Evolutionary conservation across 495 filamentous ascomycete genomes (phyloP).

Genomic region (Xylaria bambusicola): DNA sequence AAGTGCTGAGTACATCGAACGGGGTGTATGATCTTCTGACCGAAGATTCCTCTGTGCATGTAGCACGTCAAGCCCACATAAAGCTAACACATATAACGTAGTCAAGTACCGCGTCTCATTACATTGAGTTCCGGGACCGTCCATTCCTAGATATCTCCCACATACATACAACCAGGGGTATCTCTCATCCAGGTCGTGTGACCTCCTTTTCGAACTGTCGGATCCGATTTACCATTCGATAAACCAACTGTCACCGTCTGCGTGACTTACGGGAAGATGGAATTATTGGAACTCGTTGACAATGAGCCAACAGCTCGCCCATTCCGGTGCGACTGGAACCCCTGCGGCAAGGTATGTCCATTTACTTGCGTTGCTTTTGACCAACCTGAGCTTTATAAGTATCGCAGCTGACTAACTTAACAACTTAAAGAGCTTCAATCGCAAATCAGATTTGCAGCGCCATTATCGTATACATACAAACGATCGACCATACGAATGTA

Average conservation of each 20-base stretch:
- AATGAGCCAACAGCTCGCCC: slow-evolving; percentile 54
- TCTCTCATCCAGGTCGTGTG: slow-evolving; percentile 31
- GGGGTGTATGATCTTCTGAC: slow-evolving; percentile 12
- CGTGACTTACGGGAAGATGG: slow-evolving; percentile 42
- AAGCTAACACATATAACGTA: slow-evolving; percentile 26
- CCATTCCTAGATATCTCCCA: slow-evolving; percentile 37
- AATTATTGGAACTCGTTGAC: slow-evolving; percentile 56
- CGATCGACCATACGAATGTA: slow-evolving; percentile 72
- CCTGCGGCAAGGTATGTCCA: slow-evolving; percentile 53
- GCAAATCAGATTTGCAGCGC: slow-evolving; percentile 86
- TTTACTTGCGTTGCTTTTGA: background rate
- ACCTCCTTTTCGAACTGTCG: slow-evolving; percentile 21
- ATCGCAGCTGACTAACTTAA: slow-evolving; percentile 6
- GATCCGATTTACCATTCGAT: background rate
- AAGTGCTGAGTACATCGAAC: background rate
- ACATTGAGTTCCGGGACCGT: slow-evolving; percentile 46
- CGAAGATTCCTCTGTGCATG: no score
- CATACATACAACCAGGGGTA: slow-evolving; percentile 22
- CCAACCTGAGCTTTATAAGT: slow-evolving; percentile 28
- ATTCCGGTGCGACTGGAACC: slow-evolving; percentile 55
- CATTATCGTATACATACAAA: slow-evolving; percentile 92
- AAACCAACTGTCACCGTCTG: slow-evolving; percentile 17
- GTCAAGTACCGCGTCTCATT: slow-evolving; percentile 24
- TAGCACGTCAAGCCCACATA: slow-evolving; percentile 15
- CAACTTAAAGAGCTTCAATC: slow-evolving; percentile 78